Conservation (phyloP, 768 basidiomycete species). For the Ramaria sp. region DNA sequence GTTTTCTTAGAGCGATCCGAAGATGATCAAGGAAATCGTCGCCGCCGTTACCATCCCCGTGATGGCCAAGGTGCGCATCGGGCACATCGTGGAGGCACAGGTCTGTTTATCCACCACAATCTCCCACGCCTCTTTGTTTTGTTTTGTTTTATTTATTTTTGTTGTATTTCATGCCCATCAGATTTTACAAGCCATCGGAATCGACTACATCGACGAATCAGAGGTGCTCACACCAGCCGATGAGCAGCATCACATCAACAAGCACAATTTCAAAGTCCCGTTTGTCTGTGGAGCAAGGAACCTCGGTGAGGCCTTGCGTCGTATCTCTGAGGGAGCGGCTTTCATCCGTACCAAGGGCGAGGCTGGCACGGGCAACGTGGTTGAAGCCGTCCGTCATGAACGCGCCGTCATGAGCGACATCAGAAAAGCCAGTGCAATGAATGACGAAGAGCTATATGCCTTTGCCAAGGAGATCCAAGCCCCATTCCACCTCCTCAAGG, state of each 20-base stretch:
- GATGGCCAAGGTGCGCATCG: conserved; percentile 94
- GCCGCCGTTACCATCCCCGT: conserved; percentile 94
- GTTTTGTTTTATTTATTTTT: not conserved
- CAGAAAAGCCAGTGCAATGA: conserved; percentile 77
- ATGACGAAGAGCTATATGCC: conserved; percentile 87
- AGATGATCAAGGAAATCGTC: conserved; percentile 94
- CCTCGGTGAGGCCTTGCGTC: conserved; percentile 90
- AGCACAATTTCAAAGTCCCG: conserved; percentile 88
- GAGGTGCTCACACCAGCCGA: conserved; percentile 95
- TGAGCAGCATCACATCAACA: conserved; percentile 93
- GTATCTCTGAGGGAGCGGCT: conserved; percentile 95
- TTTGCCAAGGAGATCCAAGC: conserved; percentile 89
- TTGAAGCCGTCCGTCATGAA: conserved; percentile 90
- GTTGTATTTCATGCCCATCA: no score
- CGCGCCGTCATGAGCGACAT: conserved; percentile 79
- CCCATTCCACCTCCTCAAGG: conserved; percentile 92
- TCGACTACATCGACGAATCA: conserved; percentile 95
- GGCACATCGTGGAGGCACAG: conserved; percentile 96
- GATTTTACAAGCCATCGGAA: conserved; percentile 89
- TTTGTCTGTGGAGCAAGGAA: conserved; percentile 95
- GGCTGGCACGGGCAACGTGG: conserved; percentile 81
- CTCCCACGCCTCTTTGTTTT: not conserved
- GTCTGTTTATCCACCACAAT: conserved; percentile 25
- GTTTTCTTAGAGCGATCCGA: conserved; percentile 66
- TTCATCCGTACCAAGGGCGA: conserved; percentile 98